Base-by-base conservation (phyloP, 495 filamentous ascomycete genomes). In the Penicillium pancosmium region DNA sequence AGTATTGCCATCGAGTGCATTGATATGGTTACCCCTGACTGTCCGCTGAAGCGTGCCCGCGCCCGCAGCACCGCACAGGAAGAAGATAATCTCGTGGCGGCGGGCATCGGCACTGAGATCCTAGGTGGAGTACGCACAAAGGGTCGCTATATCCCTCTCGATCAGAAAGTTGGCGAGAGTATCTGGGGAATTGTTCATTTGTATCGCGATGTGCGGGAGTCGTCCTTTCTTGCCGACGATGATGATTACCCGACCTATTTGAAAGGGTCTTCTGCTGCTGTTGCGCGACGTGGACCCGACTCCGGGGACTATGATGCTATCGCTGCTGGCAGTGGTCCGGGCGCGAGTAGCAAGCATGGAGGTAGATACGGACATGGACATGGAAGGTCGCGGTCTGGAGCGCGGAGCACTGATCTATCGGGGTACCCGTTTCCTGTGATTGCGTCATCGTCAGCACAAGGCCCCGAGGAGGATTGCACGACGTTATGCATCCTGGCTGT, bases 171-270 rank as follows among this genome's bases (percentile, higher is more conserved):
- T 59, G 89, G 90, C 16, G 90, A 97, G 57, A 81, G 93, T 31
- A 89, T 93, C 11, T 97, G 90, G 87, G 94, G 94, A 1, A 86
- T 98, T 23, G 92, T 98, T 15, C 94, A 97, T 73, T 78, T 98
- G 5, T 98, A 97, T 63, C 83, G 93, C 2, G 94, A 98, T 73
- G 83, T 82, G 5, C 83, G 91, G 54, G 91, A 93, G 69, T 91
- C 87, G 8, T 78, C 87, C 9, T 77, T 69, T 25, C 63, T 80
- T 18, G 56, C 49, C 2, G 52, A 60, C 19, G 68, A 75, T 23
- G 74, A 78, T 9, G 74, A 80, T 18, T 74, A 77, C 54, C 71
- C 74, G 13, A 64, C 70, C 4, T 66, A 78, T 38, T 61, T 80
- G 46, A 78, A 77, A 44, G 77, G 77, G 3, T 80, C 77, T 5